A percentile compares a stretch with the other conserved stretches of the same genome.
phyloP scores from a whole-genome alignment of 768 basidiomycete genomes.

The Panaeolus cyanescens region DNA sequence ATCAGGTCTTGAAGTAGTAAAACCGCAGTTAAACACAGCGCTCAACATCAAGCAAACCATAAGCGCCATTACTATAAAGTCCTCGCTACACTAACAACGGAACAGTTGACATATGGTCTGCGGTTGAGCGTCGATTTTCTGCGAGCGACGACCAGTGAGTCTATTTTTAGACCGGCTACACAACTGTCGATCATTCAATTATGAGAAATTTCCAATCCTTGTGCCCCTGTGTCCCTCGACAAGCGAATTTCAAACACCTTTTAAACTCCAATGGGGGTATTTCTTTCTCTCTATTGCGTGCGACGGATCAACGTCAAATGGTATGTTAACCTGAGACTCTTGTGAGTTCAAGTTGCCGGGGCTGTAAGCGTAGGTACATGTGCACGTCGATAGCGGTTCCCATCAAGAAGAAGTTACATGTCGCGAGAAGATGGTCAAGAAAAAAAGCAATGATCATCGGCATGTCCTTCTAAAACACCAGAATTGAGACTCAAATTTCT shows the following conservation, averaged over 20 bases:
- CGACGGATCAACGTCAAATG: neutral
- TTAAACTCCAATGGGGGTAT: constrained; percentile 1
- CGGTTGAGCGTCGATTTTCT: neutral
- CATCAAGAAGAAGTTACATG: neutral
- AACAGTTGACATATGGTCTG: neutral
- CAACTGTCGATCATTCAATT: constrained; percentile 3
- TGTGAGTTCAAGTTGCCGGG: neutral
- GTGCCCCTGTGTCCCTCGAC: constrained; percentile 1
- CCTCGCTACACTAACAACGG: neutral
- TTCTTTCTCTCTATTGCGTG: neutral
- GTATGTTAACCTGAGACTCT: neutral
- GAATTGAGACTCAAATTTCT: too few species aligned
- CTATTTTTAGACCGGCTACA: neutral
- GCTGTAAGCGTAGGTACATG: neutral
- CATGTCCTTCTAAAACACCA: neutral
- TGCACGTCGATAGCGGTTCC: neutral
- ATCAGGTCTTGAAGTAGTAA: neutral
- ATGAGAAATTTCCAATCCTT: neutral
- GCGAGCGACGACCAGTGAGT: neutral
- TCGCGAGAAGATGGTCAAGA: neutral
- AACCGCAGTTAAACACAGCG: neutral
- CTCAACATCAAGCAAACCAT: neutral
- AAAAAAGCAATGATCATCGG: neutral
- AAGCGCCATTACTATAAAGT: neutral
- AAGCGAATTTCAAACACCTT: constrained; percentile 3